Percentiles rank a stretch among this genome's conserved stretches.
phyloP scores from a whole-genome alignment of 2,329 filamentous ascomycete species.

The Fusarium sp. region DNA sequence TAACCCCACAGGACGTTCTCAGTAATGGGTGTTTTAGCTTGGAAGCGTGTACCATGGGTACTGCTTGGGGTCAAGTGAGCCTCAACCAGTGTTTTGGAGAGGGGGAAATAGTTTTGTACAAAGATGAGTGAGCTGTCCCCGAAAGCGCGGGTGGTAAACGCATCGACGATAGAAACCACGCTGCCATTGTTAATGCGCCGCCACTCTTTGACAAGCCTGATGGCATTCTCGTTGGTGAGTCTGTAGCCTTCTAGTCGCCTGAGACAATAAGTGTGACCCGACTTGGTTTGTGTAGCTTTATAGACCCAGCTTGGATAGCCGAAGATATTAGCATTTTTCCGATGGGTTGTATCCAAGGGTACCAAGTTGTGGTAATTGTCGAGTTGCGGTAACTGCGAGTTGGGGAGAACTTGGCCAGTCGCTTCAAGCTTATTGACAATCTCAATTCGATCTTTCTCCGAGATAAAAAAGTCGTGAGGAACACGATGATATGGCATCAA shows the following conservation, averaged over 20 bases:
- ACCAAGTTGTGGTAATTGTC: constrained; percentile 94
- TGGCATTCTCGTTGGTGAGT: constrained; percentile 87
- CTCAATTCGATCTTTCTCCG: constrained; percentile 86
- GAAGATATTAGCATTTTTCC: constrained; percentile 82
- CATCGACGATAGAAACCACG: constrained; percentile 87
- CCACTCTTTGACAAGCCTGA: constrained; percentile 88
- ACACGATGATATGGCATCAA: constrained; percentile 85
- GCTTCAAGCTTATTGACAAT: constrained; percentile 89
- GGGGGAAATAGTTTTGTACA: constrained; percentile 91
- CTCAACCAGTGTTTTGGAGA: constrained; percentile 89
- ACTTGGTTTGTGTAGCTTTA: constrained; percentile 89
- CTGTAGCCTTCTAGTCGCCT: constrained; percentile 89
- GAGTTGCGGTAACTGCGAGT: constrained; percentile 76
- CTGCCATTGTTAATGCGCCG: constrained; percentile 83
- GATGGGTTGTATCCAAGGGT: constrained; percentile 82
- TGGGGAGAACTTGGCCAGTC: constrained; percentile 84
- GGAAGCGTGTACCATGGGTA: constrained; percentile 56
- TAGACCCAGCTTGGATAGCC: constrained; percentile 94
- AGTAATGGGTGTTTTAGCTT: constrained; percentile 59
- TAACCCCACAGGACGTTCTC: constrained; percentile 91
- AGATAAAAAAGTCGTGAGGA: constrained; percentile 90
- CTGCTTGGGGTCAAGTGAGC: constrained; percentile 68
- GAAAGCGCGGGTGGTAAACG: constrained; percentile 92
- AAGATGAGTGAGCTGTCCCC: constrained; percentile 95
- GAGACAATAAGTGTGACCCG: constrained; percentile 87